phyloP scores from a whole-genome alignment of 176 grass and related monocot genomes.

The Raddia guianensis region DNA sequence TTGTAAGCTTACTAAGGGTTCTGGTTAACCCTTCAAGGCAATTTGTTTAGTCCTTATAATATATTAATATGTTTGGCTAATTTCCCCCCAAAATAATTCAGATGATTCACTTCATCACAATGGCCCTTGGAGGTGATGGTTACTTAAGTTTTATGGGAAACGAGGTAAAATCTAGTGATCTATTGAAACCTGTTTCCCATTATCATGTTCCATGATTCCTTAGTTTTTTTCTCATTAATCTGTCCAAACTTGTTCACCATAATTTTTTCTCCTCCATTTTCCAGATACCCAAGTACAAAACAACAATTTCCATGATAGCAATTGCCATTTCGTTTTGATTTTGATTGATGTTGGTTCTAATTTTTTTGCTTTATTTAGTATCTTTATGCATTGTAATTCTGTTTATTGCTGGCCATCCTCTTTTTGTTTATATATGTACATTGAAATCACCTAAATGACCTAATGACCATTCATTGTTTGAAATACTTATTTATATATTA shows the following conservation, averaged over 20 bases:
- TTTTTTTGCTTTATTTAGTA: neutral
- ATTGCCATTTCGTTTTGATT: neutral
- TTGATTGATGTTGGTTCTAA: neutral
- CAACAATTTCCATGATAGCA: slow-evolving; percentile 3
- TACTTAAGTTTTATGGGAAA: slow-evolving; percentile 99
- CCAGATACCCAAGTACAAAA: neutral
- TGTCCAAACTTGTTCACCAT: no score
- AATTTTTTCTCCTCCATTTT: slow-evolving; percentile 10
- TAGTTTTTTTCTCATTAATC: neutral
- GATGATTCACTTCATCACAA: slow-evolving; percentile 98
- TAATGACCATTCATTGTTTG: neutral
- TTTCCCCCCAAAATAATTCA: slow-evolving; percentile 46
- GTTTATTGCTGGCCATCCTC: slow-evolving; percentile 21
- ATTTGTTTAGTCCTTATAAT: neutral
- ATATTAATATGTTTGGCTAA: slow-evolving; percentile 20
- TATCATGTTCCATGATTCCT: neutral
- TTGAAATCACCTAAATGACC: neutral
- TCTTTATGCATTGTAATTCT: slow-evolving; percentile 16
- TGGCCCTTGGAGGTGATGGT: slow-evolving; percentile 93
- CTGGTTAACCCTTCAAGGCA: slow-evolving; percentile 2
- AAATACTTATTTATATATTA: neutral
- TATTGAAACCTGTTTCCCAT: neutral
- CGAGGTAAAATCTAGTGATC: slow-evolving; percentile 57
- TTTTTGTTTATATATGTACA: slow-evolving; percentile 5
- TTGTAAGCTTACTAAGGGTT: slow-evolving; percentile 21